Base-by-base conservation (phyloP, 495 filamentous ascomycete species). In the Trichocladium antarcticum region DNA sequence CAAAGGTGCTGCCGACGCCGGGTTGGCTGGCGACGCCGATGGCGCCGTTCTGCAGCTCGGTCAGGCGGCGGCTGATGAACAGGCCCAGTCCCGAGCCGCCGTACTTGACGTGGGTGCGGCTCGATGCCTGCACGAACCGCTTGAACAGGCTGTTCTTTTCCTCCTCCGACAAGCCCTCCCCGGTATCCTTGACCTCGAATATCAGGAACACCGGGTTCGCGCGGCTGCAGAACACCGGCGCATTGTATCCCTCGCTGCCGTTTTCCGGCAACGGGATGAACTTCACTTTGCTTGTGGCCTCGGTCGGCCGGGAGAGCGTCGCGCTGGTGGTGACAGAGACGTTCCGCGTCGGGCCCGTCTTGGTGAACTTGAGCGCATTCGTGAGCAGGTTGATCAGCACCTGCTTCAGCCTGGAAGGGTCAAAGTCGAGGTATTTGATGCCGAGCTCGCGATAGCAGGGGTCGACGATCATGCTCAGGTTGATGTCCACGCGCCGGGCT, bases 281-380 rank as follows among this genome's bases (percentile, higher is more conserved):
- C 38, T 59, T 54, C 10, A 66, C 65, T 28, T 57, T 54, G 42
- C 62, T 61, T 6, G 53, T 62, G 14, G 61, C 58, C 35, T 66
- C 56, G 20, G 51, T 59, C 3, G 65, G 64, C 11, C 56, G 58
- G 6, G 47, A 41, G 19, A 54, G 47, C 39, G 58, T 62, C 11
- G 62, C 65, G 27, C 60, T 61, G 38, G 65, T 41, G 28, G 55
- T 49, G 10, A 68, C 62, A 7, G 62, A 59, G n/a, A 68, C 65
- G 36, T 67, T 64, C 19, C 64, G 55, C 5, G 51, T 60, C 10
- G 55, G 52, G 1, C 62, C 64, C 49, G 65, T 62, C 71, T 76
- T 80, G 2, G 83, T 87, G 54, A 87, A 88, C 56, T 88, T 88
- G 49, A 88, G 82, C 1, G 84, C 79, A 51, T 86, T 87, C 0